These are phyloP conservation scores for Ganoderma lingzhi DNA, from an alignment of 1,284 basidiomycete genomes.

Conservation along the genomic window DNA sequence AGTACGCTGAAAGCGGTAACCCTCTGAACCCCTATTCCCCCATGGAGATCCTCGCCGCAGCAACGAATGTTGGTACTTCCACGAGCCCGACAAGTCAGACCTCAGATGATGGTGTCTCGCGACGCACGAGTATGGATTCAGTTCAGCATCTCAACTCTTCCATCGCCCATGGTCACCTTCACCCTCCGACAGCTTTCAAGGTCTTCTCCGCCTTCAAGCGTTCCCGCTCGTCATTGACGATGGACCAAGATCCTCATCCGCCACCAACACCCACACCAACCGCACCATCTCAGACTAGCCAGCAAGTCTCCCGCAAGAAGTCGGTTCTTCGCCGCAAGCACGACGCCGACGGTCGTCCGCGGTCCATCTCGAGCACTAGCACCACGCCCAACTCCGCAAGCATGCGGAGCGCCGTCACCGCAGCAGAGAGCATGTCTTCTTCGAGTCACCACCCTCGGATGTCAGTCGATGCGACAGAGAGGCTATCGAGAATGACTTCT, in stretches of 20 bases:
- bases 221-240: constrained; percentile 54
- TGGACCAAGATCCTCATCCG: constrained; percentile 38
- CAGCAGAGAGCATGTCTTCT: constrained; percentile 42
- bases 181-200: constrained; percentile 68
- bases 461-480: constrained; percentile 34
- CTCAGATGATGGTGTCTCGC: constrained; percentile 60
- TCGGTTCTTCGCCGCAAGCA: constrained; percentile 43
- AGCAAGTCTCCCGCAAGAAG: constrained; percentile 39
- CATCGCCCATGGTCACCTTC: constrained; percentile 32
- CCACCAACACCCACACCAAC: constrained; percentile 31
- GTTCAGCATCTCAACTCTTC: constrained; percentile 35
- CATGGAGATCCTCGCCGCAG: constrained; percentile 54
- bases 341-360: constrained; percentile 35
- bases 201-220: constrained; percentile 71
- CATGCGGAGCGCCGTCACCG: constrained; percentile 46
- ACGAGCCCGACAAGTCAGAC: constrained; percentile 55
- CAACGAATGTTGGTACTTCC: constrained; percentile 42
- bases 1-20: constrained; percentile 73
- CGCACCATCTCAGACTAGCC: constrained; percentile 31
- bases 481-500: constrained; percentile 42
- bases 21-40: constrained; percentile 61
- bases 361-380: constrained; percentile 43
- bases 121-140: constrained; percentile 59
- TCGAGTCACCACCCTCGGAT: constrained; percentile 34
- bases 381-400: constrained; percentile 42